These are phyloP conservation scores for Boechera stricta DNA, from an alignment of 345 rosid genomes.

Conservation along the genomic window DNA sequence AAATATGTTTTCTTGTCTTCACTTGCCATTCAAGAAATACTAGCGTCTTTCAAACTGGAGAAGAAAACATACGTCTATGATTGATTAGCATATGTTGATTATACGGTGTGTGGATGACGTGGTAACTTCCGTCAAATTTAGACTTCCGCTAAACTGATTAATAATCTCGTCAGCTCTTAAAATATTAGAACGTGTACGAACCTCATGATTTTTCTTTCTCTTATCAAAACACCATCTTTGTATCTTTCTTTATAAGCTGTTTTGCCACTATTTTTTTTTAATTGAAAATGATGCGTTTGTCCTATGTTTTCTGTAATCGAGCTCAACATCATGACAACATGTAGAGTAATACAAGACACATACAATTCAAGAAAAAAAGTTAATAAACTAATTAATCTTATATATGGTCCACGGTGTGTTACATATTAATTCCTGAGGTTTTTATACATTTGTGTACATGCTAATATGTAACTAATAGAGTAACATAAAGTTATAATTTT, in stretches of 20 bases:
- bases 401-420: slow-evolving; percentile 5
- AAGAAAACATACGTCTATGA: not conserved
- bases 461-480: not conserved
- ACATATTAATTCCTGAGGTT: not conserved
- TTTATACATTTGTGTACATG: not conserved
- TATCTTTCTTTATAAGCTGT: slow-evolving; percentile 25
- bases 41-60: not conserved
- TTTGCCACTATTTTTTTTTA: slow-evolving; percentile 30
- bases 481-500: not conserved
- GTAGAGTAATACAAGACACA: not conserved
- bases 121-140: slow-evolving; percentile 19
- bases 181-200: not conserved
- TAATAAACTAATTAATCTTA: not conserved
- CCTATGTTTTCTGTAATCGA: slow-evolving; percentile 22
- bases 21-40: not conserved
- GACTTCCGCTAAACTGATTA: not conserved
- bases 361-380: slow-evolving; percentile 8
- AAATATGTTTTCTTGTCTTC: not conserved
- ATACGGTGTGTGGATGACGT: not conserved
- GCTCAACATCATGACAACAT: slow-evolving; percentile 33
- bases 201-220: slow-evolving; percentile 18
- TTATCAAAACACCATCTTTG: slow-evolving; percentile 25
- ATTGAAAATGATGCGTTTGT: slow-evolving; percentile 40
- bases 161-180: not conserved
- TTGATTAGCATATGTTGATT: not conserved